Evolutionary conservation across 2,329 filamentous ascomycete genomes (phyloP).

Genomic region (Stagonosporopsis tanaceti): DNA sequence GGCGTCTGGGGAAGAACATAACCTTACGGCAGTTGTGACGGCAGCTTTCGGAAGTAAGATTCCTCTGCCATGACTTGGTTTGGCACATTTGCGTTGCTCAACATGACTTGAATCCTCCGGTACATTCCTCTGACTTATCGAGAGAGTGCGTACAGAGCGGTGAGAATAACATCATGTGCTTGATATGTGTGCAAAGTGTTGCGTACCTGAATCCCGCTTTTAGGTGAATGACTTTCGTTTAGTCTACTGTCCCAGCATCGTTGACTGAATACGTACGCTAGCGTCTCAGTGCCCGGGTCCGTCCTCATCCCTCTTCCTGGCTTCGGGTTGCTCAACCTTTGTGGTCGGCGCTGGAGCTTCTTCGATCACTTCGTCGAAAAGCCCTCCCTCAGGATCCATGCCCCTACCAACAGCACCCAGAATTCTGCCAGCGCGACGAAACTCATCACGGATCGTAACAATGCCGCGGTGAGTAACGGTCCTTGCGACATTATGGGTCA

Average conservation of each 20-base stretch:
- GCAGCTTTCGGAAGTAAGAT: neutral
- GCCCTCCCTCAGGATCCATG: constrained; percentile 39
- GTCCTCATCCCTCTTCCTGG: neutral
- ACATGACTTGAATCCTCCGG: neutral
- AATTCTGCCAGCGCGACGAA: constrained; percentile 79
- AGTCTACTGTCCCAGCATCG: neutral
- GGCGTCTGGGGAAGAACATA: constrained; percentile 5
- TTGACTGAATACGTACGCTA: neutral
- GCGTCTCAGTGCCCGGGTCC: neutral
- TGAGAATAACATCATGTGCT: neutral
- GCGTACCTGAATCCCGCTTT: neutral
- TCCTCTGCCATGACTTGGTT: neutral
- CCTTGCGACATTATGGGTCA: constrained; percentile 85
- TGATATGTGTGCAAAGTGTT: neutral
- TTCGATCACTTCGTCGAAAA: constrained; percentile 48
- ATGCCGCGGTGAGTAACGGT: constrained; percentile 87
- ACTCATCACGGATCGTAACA: constrained; percentile 82
- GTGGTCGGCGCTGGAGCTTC: constrained; percentile 14
- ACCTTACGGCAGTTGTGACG: constrained; percentile 18
- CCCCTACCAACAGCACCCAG: constrained; percentile 39
- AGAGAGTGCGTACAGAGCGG: neutral
- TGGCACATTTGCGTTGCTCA: neutral
- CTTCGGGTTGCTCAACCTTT: constrained; percentile 2
- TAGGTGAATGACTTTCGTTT: neutral
- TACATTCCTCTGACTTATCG: neutral